A percentile compares a stretch with the other conserved stretches of the same genome.
Evolutionary conservation across 495 filamentous ascomycete species (phyloP).

Genomic region (Cairneyella variabilis): DNA sequence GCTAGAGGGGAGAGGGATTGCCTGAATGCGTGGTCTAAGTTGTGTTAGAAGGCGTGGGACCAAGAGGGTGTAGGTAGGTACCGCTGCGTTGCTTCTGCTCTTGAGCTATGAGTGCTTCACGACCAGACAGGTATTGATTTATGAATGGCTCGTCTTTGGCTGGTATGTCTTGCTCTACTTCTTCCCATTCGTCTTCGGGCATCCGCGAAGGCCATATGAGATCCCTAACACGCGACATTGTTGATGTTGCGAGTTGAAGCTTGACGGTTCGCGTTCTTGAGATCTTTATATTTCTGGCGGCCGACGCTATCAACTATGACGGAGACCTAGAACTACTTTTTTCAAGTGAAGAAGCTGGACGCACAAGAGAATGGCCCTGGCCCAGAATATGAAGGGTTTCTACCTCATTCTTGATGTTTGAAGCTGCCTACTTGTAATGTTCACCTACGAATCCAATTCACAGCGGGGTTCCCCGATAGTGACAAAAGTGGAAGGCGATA

Average conservation of each 20-base stretch:
- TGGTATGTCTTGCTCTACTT: conserved; percentile 49
- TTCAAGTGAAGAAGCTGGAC: too few relatives aligned
- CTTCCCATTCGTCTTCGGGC: conserved; percentile 52
- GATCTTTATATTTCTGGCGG: not conserved
- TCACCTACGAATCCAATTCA: not conserved
- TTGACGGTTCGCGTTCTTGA: not conserved
- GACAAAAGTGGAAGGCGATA: conserved; percentile 9
- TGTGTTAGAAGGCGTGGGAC: conserved; percentile 8
- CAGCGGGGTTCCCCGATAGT: conserved; percentile 14
- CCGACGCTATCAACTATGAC: not conserved
- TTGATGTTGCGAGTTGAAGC: not conserved
- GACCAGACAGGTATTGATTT: conserved; percentile 70
- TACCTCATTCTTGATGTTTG: conserved; percentile 12
- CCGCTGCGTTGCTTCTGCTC: conserved; percentile 82
- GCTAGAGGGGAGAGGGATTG: conserved; percentile 71
- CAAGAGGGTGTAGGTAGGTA: conserved; percentile 32
- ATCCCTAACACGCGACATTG: conserved; percentile 20
- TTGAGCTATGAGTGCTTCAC: conserved; percentile 71
- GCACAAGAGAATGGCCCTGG: too few relatives aligned
- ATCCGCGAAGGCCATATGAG: conserved; percentile 23
- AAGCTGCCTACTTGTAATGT: too few relatives aligned
- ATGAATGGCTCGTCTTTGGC: conserved; percentile 64
- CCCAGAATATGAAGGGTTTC: too few relatives aligned
- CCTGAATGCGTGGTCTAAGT: conserved; percentile 55
- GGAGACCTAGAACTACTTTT: too few relatives aligned